Evolutionary conservation across 2,329 filamentous ascomycete species (phyloP).

Genomic region (Colletotrichum lindemuthianum): DNA sequence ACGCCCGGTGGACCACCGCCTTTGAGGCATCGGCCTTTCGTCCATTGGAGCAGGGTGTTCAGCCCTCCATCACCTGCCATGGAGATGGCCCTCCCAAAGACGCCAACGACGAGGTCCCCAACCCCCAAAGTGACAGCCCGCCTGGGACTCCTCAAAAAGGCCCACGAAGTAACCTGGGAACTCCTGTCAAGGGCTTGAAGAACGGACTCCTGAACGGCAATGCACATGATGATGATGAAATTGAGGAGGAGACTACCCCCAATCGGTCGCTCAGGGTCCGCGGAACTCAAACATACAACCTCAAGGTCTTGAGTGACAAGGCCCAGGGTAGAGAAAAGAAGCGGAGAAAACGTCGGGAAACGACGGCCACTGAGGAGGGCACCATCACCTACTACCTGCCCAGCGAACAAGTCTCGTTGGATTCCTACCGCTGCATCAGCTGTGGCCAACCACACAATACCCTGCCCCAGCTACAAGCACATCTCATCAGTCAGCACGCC

Average conservation of each 20-base stretch:
- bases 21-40: constrained; percentile 46
- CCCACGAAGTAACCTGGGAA: neutral
- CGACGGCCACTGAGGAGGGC: constrained; percentile 48
- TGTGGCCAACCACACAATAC: constrained; percentile 60
- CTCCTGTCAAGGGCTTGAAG: constrained; percentile 18
- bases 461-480: constrained; percentile 58
- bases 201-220: constrained; percentile 37
- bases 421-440: constrained; percentile 60
- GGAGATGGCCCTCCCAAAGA: constrained; percentile 26
- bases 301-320: constrained; percentile 68
- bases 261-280: constrained; percentile 61
- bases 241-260: constrained; percentile 60
- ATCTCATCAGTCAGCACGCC: constrained; percentile 57
- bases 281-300: constrained; percentile 64
- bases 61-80: constrained; percentile 54
- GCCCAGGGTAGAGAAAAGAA: constrained; percentile 64
- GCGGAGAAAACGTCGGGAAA: constrained; percentile 47
- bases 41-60: constrained; percentile 52
- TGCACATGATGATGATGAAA: constrained; percentile 54
- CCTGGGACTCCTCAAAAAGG: constrained; percentile 6
- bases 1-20: constrained; percentile 57
- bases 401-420: constrained; percentile 56
- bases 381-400: constrained; percentile 58
- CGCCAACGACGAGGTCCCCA: neutral
- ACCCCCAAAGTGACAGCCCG: neutral